Conservation (phyloP, 805 yeast genomes). For the Danielia oregonensis region DNA sequence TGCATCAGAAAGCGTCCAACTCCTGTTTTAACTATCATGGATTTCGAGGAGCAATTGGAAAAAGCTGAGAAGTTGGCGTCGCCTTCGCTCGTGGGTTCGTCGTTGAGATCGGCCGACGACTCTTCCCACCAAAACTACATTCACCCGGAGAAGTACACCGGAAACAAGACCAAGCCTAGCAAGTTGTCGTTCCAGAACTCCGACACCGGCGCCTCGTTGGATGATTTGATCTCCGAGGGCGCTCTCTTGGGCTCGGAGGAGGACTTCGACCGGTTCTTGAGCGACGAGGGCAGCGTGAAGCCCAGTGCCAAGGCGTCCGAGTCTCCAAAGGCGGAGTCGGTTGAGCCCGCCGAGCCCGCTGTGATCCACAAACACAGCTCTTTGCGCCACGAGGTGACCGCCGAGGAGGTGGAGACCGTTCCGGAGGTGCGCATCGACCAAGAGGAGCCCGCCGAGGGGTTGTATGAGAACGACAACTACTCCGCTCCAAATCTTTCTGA, state of each 20-base stretch:
- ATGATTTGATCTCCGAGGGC: constrained; percentile 47
- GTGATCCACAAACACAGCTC: too few relatives aligned
- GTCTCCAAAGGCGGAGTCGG: constrained; percentile 2
- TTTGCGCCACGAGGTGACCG: not conserved
- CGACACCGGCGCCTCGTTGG: constrained; percentile 50
- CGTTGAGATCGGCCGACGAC: constrained; percentile 47
- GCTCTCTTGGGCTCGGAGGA: constrained; percentile 49
- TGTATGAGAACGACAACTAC: constrained; percentile 22
- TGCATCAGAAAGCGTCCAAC: constrained; percentile 5
- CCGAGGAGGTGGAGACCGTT: not conserved
- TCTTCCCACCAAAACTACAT: constrained; percentile 42
- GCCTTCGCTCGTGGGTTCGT: constrained; percentile 54
- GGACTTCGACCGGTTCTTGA: constrained; percentile 49
- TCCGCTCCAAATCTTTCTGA: constrained; percentile 44
- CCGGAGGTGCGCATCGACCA: too few relatives aligned
- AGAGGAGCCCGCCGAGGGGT: not conserved
- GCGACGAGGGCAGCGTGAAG: constrained; percentile 51
- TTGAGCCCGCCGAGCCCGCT: constrained; percentile 1
- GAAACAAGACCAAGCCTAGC: constrained; percentile 17
- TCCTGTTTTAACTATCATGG: constrained; percentile 10
- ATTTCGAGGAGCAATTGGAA: constrained; percentile 40
- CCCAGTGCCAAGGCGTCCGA: constrained; percentile 32
- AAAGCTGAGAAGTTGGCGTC: constrained; percentile 44
- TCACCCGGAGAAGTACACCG: constrained; percentile 41
- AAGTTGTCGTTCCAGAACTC: constrained; percentile 15